Conservation (phyloP, 805 yeast genomes). For the Lipomyces orientalis region DNA sequence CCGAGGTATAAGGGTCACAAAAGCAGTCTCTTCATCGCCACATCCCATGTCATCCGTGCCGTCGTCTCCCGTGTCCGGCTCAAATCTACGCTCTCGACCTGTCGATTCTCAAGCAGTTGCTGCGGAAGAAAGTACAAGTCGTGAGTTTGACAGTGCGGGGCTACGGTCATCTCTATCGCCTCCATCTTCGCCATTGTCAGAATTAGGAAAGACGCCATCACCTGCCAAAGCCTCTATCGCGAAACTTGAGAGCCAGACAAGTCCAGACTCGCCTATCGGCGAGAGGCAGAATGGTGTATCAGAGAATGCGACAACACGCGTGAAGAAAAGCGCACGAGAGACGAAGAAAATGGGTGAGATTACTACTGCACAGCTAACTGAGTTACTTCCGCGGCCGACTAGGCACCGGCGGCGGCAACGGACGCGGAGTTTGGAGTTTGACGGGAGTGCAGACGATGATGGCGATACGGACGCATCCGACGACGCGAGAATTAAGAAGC, state of each 20-base stretch:
- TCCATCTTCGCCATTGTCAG: constrained; percentile 15
- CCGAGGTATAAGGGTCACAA: constrained; percentile 17
- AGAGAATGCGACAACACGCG: not conserved
- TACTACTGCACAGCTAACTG: constrained; percentile 30
- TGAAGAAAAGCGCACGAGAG: not conserved
- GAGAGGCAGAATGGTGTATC: not conserved
- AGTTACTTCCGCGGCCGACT: constrained; percentile 19
- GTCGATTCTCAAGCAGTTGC: not conserved
- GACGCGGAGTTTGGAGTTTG: constrained; percentile 11
- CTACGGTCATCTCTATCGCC: not conserved
- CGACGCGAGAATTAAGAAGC: not conserved
- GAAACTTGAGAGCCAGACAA: not conserved
- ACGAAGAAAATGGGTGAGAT: not conserved
- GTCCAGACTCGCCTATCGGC: not conserved
- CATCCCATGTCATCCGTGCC: not conserved
- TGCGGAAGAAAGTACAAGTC: not conserved
- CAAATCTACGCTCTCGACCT: not conserved
- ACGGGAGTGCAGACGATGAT: constrained; percentile 1
- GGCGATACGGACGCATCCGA: constrained; percentile 2
- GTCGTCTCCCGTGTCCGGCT: not conserved
- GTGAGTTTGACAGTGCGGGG: not conserved
- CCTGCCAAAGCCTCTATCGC: not conserved
- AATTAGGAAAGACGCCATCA: constrained; percentile 6
- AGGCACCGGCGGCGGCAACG: constrained; percentile 6
- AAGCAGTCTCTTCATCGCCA: constrained; percentile 6